Evolutionary conservation across 2,329 filamentous ascomycete genomes (phyloP), one percentile per base, ranked within the genome.

Genomic region (Talaromyces sp.): DNA sequence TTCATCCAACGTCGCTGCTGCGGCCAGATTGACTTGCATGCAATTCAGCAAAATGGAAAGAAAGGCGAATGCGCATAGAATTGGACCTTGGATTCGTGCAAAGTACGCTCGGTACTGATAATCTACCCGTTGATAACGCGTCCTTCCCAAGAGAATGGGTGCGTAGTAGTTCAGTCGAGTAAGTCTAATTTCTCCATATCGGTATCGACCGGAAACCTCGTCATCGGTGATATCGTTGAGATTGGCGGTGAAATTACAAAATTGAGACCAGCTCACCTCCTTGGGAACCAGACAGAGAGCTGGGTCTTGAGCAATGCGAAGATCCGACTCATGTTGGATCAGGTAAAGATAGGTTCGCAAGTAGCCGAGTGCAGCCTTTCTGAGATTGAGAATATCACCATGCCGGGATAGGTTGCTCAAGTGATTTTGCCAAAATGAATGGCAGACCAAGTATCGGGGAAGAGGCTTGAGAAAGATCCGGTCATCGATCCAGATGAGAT

Each of bases 381-480:
- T 27, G 13, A 35, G 29, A 5, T 52, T 29, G 21, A 29, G 11
- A 21, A 29, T 4, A 52, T 29, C 24, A 29, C 3, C 21, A 17
- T 52, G 13, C 10, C 24, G 24, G 14, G 49, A 14, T 3, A 17
- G n/a, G n/a, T n/a, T n/a, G n/a, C 11, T 35, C n/a, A 64, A 24
- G 14, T 26, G 14, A 4, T 19, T 19, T 7, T 52, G 32, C 60
- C 58, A 69, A 64, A 62, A 70, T 60, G n/a, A 65, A 58, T 58
- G 64, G 63, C 55, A 69, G 11, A 64, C 38, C 4, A 66, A 35
- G 46, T 61, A 66, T 9, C 66, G 9, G 2, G 77, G 77, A 6
- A 81, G 64, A 0, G 78, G 78, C 60, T 80, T 80, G 67, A 80
- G 66, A 65, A 74, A 78, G 41, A 80, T 76, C 11, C 35, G 53